These are phyloP conservation scores for Elasticomyces elasticus DNA, from an alignment of 495 filamentous ascomycete species.

Conservation along the genomic window DNA sequence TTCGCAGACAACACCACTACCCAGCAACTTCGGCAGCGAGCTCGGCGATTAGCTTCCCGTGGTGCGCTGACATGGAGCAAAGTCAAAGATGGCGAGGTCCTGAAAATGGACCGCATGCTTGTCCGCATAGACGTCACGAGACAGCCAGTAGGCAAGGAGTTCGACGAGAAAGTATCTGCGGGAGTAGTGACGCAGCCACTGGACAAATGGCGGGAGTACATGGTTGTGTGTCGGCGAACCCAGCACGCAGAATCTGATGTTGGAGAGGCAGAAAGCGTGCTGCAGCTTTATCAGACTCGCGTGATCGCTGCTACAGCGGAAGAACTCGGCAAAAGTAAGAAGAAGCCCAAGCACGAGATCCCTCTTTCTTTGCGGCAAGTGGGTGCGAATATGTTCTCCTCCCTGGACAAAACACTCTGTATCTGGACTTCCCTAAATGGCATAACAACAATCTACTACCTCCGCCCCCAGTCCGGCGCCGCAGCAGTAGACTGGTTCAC, in stretches of 20 bases:
- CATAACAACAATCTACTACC: constrained; percentile 56
- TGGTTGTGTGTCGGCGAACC: constrained; percentile 51
- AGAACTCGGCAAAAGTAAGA: constrained; percentile 41
- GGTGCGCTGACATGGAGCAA: constrained; percentile 22
- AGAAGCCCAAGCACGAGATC: constrained; percentile 48
- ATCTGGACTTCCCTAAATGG: constrained; percentile 50
- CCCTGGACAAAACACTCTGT: constrained; percentile 62
- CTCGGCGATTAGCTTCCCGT: constrained; percentile 23
- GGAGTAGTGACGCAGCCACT: constrained; percentile 49
- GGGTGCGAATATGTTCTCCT: constrained; percentile 58
- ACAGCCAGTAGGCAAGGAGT: constrained; percentile 46
- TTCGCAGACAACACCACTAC: constrained; percentile 22
- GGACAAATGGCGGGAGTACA: constrained; percentile 63
- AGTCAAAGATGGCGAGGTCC: constrained; percentile 50
- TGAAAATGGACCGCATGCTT: constrained; percentile 69
- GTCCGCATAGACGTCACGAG: constrained; percentile 52
- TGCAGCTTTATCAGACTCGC: constrained; percentile 59
- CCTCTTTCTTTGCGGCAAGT: constrained; percentile 44
- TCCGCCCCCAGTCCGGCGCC: constrained; percentile 55
- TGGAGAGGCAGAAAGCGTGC: constrained; percentile 38
- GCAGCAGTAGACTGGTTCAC: constrained; percentile 68
- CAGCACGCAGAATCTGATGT: constrained; percentile 44
- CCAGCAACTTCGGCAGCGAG: constrained; percentile 25
- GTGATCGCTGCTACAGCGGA: constrained; percentile 49
- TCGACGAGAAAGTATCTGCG: constrained; percentile 55